Base-by-base conservation (phyloP, 2,329 filamentous ascomycete genomes). In the Akanthomyces muscarius region DNA sequence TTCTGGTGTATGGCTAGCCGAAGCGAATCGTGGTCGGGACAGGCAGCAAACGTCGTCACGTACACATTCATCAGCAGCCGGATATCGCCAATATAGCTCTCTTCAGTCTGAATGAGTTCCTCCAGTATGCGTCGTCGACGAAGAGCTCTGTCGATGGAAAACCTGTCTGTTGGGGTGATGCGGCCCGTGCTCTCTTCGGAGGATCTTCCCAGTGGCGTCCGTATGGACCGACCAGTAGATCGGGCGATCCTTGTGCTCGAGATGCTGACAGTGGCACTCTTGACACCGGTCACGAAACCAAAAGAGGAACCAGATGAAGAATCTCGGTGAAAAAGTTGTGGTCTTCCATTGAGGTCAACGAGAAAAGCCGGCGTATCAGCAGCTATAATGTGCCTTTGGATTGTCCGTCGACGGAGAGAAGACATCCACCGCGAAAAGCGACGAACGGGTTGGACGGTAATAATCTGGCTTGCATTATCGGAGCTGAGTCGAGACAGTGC, bases 51-150 rank as follows among this genome's bases (percentile, higher is more conserved):
- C 52, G 95, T 84, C 2, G 88, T 89, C 48, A 90, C 83, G 71
- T 93, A 91, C 25, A 94, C 93, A 76, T 96, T 92, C 72, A 90
- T 89, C 64, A 98, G 80, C 67, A 95, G 92, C 69, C 91, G 91
- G 63, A 98, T 76, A 70, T 97, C 94, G 18, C 88, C 86, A 69
- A 98, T 88, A 72, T 98, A 98, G 70, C 89, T 86, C 72, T 95
- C 90, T 74, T 98, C 95, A 0, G 93, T 96, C 63, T 78, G 84
- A 65, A 97, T 86, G 57, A 98, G 79, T 76, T 98, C 95, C 71
- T 95, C 90, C 42, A 98, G 76, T 45, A 96, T 87, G 65, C 88
- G 87, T 16, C 91, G 86, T 65, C 95, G 86, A 70, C 92, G 89
- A 23, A 90, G 75, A 1, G 91, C 86, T 60, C 93, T 86, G 67